Conservation (phyloP, 495 filamentous ascomycete species). For the Aspergillus bridgeri region DNA sequence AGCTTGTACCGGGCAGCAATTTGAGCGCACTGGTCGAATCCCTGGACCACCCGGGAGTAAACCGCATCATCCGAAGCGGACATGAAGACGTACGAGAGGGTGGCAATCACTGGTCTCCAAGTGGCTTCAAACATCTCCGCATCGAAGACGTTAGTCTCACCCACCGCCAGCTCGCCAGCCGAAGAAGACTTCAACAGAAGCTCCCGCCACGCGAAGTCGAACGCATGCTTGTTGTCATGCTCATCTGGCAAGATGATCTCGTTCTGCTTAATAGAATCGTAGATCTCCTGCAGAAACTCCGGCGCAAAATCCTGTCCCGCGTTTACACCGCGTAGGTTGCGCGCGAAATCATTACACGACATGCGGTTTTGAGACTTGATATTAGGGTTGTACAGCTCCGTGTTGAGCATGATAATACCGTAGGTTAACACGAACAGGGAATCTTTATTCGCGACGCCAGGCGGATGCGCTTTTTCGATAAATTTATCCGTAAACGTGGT, state of each 20-base stretch:
- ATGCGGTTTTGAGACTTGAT: constrained; percentile 78
- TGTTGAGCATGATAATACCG: constrained; percentile 93
- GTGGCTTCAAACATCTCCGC: constrained; percentile 96
- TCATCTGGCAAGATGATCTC: constrained; percentile 98
- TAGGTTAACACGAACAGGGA: constrained; percentile 90
- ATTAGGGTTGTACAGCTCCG: constrained; percentile 93
- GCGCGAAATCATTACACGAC: constrained; percentile 73
- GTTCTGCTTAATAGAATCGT: constrained; percentile 81
- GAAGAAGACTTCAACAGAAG: constrained; percentile 80
- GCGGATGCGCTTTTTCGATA: constrained; percentile 64
- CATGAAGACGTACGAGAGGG: constrained; percentile 97
- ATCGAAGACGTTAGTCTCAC: constrained; percentile 92
- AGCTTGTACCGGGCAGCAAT: constrained; percentile 85
- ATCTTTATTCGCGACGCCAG: constrained; percentile 82
- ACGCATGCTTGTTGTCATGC: constrained; percentile 92
- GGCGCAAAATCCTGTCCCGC: constrained; percentile 77
- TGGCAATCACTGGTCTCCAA: constrained; percentile 92
- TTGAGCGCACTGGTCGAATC: constrained; percentile 93
- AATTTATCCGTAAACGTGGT: constrained; percentile 84
- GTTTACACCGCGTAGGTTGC: constrained; percentile 87
- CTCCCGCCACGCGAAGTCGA: constrained; percentile 97
- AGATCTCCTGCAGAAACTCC: constrained; percentile 84
- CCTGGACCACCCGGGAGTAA: constrained; percentile 86
- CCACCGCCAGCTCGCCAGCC: constrained; percentile 68
- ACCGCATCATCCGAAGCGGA: constrained; percentile 97